Percentiles rank a stretch among this genome's conserved stretches.
Evolutionary conservation across 148 eudicot genomes (phyloP).

Genomic region (Silene latifolia): DNA sequence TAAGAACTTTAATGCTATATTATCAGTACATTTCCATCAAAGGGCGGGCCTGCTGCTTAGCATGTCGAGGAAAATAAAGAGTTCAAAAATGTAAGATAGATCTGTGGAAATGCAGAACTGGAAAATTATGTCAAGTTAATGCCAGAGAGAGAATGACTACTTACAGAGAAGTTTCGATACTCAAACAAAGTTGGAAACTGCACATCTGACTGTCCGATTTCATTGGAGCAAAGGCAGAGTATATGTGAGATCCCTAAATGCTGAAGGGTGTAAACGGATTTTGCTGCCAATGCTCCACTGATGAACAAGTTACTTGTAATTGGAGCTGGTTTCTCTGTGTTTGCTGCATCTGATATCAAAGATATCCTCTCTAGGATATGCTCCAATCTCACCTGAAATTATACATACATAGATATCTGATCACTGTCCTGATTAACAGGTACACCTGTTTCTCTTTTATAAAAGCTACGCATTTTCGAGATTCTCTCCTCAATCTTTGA

Average conservation of each 20-base stretch:
- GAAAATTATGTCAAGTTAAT: too few relatives aligned
- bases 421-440: background rate
- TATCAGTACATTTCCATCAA: background rate
- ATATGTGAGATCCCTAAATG: slow-evolving; percentile 85
- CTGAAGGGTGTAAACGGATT: slow-evolving; percentile 83
- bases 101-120: background rate
- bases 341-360: slow-evolving; percentile 88
- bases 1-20: background rate
- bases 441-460: too few relatives aligned
- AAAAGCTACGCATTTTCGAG: too few relatives aligned
- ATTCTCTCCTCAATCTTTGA: too few relatives aligned
- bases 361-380: slow-evolving; percentile 94
- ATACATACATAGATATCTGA: background rate
- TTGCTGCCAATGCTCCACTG: slow-evolving; percentile 95
- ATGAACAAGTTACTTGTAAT: slow-evolving; percentile 63
- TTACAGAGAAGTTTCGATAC: slow-evolving; percentile 76
- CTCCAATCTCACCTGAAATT: slow-evolving; percentile 83
- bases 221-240: slow-evolving; percentile 90
- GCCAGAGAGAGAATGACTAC: slow-evolving; percentile 21
- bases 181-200: slow-evolving; percentile 73
- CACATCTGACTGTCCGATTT: slow-evolving; percentile 91
- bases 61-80: background rate
- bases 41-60: background rate
- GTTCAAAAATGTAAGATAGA: too few relatives aligned
- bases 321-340: slow-evolving; percentile 85